Evolutionary conservation across 176 grass and related monocot genomes (phyloP), one percentile per base, ranked within the genome.

Genomic region (Hordeum marinum): DNA sequence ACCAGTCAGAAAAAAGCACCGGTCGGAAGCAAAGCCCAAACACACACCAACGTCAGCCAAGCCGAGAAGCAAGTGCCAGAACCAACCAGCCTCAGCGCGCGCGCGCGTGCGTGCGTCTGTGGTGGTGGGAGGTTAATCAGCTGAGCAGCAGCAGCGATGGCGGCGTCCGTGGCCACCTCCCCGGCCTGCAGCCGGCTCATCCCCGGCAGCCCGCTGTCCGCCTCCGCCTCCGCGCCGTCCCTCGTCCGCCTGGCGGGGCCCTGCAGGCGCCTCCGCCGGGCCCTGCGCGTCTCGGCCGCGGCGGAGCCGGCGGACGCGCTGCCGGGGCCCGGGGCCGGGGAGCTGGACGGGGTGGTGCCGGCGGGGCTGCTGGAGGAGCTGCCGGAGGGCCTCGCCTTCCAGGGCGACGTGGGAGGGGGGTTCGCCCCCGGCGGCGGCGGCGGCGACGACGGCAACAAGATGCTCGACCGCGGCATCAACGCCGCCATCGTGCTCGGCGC

Each of bases 401-500:
- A 92, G 75, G 68, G 83, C 18, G 87, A 83, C 75, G 29, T 82
- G 32, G 87, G 73, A 13, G 87, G 87, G 12, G 78, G 86, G 0
- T 77, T 85, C 85, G 41, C 77, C 6, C 52, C 71, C 8, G 79
- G 72, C 8, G 31, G 48, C 17, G 80, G 84, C 1, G 80, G 57
- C 20, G 82, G 36, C 24, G 79, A 24, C 34, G 48, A 13, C 12
- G 69, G 79, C 29, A 75, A 78, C 9, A 94, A 85, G 91, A 74
- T 80, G 88, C 59, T 92, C 39, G 90, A 98, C 58, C 87, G 86
- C 3, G 69, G 73, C 1, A 98, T 98, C 72, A 98, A 98, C 79
- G 90, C 93, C 1, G 87, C 93, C 46, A 98, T 98, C 80, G 93
- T 98, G 71, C 93, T 98, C 39, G 93, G 89, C 5, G 88, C 96